phyloP scores from a whole-genome alignment of 2,329 filamentous ascomycete genomes.

The Aspergillus proliferans region DNA sequence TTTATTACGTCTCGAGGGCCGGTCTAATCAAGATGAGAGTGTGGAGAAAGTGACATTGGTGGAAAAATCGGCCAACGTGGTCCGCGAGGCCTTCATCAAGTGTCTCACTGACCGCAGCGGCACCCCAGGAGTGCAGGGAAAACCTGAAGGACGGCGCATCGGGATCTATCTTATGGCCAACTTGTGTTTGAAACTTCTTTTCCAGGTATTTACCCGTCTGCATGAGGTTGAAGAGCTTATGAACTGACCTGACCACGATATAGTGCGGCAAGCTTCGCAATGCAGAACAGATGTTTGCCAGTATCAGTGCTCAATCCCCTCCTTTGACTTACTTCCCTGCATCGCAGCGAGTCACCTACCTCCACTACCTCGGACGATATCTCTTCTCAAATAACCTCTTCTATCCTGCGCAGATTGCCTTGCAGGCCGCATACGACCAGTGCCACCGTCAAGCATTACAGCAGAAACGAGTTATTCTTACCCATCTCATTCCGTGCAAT shows the following conservation, averaged over 20 bases:
- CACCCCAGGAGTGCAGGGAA: conserved; percentile 52
- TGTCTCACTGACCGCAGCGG: conserved; percentile 76
- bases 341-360: conserved; percentile 79
- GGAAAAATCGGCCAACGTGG: conserved; percentile 79
- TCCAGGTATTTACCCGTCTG: conserved; percentile 52
- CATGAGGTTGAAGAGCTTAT: neutral
- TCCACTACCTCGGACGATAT: conserved; percentile 91
- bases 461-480: conserved; percentile 74
- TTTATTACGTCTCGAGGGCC: conserved; percentile 41
- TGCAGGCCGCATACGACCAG: conserved; percentile 75
- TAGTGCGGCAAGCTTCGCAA: conserved; percentile 75
- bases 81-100: conserved; percentile 84
- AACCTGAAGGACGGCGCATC: conserved; percentile 74
- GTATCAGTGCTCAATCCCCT: conserved; percentile 76
- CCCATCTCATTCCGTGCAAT: conserved; percentile 76
- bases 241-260: neutral
- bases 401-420: conserved; percentile 64
- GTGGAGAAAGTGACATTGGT: conserved; percentile 72
- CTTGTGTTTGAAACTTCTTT: conserved; percentile 78
- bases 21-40: conserved; percentile 51
- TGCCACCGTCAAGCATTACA: conserved; percentile 53
- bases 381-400: conserved; percentile 81
- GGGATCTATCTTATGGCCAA: conserved; percentile 92
- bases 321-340: conserved; percentile 76
- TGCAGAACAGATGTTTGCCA: conserved; percentile 81